Evolutionary conservation across 495 filamentous ascomycete genomes (phyloP).

Genomic region (Daldinia concentrica): DNA sequence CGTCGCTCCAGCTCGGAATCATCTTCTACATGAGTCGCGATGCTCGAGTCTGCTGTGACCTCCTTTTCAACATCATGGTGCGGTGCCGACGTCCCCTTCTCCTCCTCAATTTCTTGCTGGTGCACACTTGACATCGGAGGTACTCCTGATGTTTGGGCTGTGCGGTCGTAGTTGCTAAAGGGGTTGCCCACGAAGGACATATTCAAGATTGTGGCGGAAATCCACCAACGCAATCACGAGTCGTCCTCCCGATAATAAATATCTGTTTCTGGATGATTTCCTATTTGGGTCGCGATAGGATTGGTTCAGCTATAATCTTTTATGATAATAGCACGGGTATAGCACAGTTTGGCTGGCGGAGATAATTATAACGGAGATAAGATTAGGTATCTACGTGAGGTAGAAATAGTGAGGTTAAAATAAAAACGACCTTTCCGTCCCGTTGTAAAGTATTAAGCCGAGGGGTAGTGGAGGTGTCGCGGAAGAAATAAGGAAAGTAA

Average conservation of each 20-base stretch:
- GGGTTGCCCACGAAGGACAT: slow-evolving; percentile 57
- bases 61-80: slow-evolving; percentile 45
- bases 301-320: neutral
- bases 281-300: neutral
- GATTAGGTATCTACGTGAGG: neutral
- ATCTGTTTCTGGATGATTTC: neutral
- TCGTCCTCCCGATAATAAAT: neutral
- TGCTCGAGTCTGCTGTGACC: slow-evolving; percentile 41
- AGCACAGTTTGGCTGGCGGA: neutral
- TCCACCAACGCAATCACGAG: neutral
- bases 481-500: slow-evolving; percentile 1
- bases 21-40: slow-evolving; percentile 52
- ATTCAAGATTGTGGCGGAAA: neutral
- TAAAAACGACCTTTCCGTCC: neutral
- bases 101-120: slow-evolving; percentile 27
- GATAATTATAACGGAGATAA: neutral
- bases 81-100: slow-evolving; percentile 3
- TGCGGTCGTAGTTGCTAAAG: slow-evolving; percentile 58
- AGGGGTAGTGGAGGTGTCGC: neutral
- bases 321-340: neutral
- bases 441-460: neutral
- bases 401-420: neutral
- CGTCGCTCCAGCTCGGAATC: slow-evolving; percentile 54
- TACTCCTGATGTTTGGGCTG: slow-evolving; percentile 49
- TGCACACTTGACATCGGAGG: slow-evolving; percentile 14